Evolutionary conservation across 805 yeast genomes (phyloP), one percentile per base, ranked within the genome.

Genomic region (Ogataea glucozyma): DNA sequence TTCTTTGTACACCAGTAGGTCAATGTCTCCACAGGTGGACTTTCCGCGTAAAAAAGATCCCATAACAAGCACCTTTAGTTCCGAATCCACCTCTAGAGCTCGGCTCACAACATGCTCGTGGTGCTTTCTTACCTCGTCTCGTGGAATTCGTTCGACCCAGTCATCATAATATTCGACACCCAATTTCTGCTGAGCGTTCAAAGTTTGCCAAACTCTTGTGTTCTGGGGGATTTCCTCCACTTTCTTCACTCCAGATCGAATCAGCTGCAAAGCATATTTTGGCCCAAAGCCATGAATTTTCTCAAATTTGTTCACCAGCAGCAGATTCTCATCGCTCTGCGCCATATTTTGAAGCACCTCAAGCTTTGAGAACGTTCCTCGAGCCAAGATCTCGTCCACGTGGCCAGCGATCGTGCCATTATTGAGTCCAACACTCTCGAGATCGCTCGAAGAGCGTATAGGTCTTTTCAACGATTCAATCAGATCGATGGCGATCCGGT

Each of bases 41-140:
- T 63, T 52, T 3, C 78, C 81, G 16, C 84, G 65, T 24, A 78
- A 61, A 53, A 73, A 78, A 5, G 80, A 75, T 2, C 83, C 83
- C 69, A 72, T 72, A 29, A 74, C 62, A 7, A 63, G 52, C 6
- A 68, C 48, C 22, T 65, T 60, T 17, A 73, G 53, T 1, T 55
- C 48, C 0, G 69, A 55, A 41, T 73, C 76, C 13, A 75, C 43
- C 11, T 52, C 40, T n/a, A 30, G 14, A 19, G 43, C 39, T 31
- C 31, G 30, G 17, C 49, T 31, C 12, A 48, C 45, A 12, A 78
- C 62, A 16, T 54, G 55, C 12, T 65, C 60, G 38, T 47, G 62
- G 54, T 78, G 82, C 21, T 52, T 34, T 1, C 60, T 52, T 3
- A 75, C 78, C 43, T 73, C 79, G 2, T 53, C 57, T 29, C 83